These are phyloP conservation scores for Suillus ampliporus DNA, from an alignment of 768 basidiomycete species.

Conservation along the genomic window DNA sequence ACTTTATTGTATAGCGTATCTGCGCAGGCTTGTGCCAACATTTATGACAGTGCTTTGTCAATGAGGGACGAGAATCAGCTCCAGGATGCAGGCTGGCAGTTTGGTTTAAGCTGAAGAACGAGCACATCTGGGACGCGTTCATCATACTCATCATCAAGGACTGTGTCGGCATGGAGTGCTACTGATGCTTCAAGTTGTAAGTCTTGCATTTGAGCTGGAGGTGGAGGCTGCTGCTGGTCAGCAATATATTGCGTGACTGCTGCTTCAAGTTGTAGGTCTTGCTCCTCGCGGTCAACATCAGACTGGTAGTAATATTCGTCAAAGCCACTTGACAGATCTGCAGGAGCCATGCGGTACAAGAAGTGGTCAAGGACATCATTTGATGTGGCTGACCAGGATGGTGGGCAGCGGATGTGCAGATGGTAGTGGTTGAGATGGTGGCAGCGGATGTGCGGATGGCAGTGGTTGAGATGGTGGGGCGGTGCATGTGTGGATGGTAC, in stretches of 20 bases:
- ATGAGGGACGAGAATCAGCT: neutral
- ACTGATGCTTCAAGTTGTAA: neutral
- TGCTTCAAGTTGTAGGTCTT: neutral
- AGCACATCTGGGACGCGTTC: constrained; percentile 32
- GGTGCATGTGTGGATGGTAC: neutral
- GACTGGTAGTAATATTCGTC: neutral
- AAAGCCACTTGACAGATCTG: neutral
- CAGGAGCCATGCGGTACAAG: too few relatives aligned
- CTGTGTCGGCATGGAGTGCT: neutral
- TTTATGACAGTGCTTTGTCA: neutral
- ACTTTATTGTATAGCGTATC: neutral
- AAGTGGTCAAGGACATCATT: too few relatives aligned
- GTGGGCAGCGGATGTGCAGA: neutral
- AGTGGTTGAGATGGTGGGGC: neutral
- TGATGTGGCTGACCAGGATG: too few relatives aligned
- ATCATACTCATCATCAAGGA: constrained; percentile 32
- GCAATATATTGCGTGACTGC: neutral
- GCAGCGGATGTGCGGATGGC: neutral
- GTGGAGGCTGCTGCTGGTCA: neutral
- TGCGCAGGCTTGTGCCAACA: neutral
- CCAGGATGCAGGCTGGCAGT: constrained; percentile 6
- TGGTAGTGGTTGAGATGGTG: neutral
- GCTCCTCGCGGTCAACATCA: neutral
- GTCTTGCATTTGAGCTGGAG: neutral
- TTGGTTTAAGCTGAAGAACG: constrained; percentile 16